Percentiles rank a stretch among this genome's conserved stretches.
These are phyloP conservation scores for Chlamydomonas sp. DNA, from an alignment of 139 green algal genomes.

Conservation along the genomic window DNA sequence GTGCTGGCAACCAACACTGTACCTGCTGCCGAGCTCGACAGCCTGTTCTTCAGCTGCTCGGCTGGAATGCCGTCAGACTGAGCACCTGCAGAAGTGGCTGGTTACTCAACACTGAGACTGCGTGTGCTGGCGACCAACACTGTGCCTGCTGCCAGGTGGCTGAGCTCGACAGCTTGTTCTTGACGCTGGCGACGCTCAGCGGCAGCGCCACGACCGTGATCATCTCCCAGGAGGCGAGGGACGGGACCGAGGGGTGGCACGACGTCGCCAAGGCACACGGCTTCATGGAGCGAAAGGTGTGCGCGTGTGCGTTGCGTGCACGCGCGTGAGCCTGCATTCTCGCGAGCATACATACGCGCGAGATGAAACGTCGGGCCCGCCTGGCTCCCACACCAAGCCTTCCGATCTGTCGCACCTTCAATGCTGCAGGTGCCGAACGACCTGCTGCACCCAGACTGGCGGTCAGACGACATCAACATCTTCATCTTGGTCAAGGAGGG, in stretches of 20 bases:
- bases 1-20: too few species aligned
- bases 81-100: too few species aligned
- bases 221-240: neutral
- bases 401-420: too few species aligned
- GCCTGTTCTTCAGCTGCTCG: too few species aligned
- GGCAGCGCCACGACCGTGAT: neutral
- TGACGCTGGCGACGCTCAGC: neutral
- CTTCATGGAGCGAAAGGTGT: neutral
- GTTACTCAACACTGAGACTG: neutral
- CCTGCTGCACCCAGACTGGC: neutral
- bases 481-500: too few species aligned
- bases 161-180: constrained; percentile 7
- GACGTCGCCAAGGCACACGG: constrained; percentile 3
- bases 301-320: neutral
- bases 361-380: neutral
- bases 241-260: neutral
- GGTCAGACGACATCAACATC: constrained; percentile 13
- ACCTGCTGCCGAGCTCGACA: neutral
- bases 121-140: neutral
- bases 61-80: too few species aligned
- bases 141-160: neutral
- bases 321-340: neutral
- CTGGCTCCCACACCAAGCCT: neutral
- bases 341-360: neutral
- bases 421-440: constrained; percentile 1